Evolutionary conservation across 768 basidiomycete genomes (phyloP).

Genomic region (Cystofilobasidium macerans): DNA sequence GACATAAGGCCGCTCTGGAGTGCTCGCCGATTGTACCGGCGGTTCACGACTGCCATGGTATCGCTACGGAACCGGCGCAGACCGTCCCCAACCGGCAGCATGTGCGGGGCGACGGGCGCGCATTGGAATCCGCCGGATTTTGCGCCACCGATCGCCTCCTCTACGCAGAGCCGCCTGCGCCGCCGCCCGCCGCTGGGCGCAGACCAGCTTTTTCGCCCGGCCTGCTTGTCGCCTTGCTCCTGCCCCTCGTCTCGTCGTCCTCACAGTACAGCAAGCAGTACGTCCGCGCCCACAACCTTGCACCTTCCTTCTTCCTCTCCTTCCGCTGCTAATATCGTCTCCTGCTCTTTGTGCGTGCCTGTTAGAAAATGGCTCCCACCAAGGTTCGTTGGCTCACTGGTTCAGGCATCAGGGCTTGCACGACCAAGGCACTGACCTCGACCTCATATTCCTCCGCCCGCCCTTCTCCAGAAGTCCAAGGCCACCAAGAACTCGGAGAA

Average conservation of each 20-base stretch:
- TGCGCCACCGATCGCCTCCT: too few species aligned
- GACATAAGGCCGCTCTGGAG: too few species aligned
- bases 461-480: slow-evolving; percentile 62
- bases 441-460: neutral
- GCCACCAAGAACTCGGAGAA: slow-evolving; percentile 85
- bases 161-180: too few species aligned
- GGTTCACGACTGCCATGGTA: too few species aligned
- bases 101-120: too few species aligned
- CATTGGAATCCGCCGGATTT: too few species aligned
- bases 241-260: slow-evolving; percentile 4
- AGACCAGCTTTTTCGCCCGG: too few species aligned
- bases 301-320: neutral
- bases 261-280: neutral
- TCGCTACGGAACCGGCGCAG: too few species aligned
- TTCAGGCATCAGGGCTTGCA: neutral
- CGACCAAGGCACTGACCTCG: neutral
- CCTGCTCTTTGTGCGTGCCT: neutral
- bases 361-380: slow-evolving; percentile 24
- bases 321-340: neutral
- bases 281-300: neutral
- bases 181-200: too few species aligned
- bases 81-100: too few species aligned
- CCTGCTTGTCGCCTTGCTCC: too few species aligned
- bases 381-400: neutral
- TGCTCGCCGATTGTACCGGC: too few species aligned